phyloP scores from a whole-genome alignment of 768 basidiomycete genomes.

The Phaffia tasmanica region DNA sequence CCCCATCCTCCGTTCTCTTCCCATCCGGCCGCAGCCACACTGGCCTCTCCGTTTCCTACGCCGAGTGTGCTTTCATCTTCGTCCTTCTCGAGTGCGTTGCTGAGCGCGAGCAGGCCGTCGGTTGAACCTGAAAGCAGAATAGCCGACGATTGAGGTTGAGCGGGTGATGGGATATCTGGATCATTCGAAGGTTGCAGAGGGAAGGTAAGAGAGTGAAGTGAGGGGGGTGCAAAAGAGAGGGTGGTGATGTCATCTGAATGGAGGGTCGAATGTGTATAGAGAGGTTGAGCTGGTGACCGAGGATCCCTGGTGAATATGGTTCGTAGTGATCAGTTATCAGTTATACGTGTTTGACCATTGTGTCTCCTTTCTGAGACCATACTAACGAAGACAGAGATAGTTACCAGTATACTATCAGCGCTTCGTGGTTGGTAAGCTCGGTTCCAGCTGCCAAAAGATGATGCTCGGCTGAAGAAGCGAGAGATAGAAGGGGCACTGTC shows the following conservation, averaged over 20 bases:
- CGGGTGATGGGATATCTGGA: background rate
- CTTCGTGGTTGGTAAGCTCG: slow-evolving; percentile 67
- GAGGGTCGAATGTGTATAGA: slow-evolving; percentile 68
- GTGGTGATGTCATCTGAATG: slow-evolving; percentile 89
- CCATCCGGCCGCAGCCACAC: slow-evolving; percentile 59
- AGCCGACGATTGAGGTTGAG: slow-evolving; percentile 24
- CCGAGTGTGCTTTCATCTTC: slow-evolving; percentile 75
- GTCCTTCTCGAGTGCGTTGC: slow-evolving; percentile 50
- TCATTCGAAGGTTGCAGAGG: slow-evolving; percentile 22
- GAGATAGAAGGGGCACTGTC: slow-evolving; percentile 26
- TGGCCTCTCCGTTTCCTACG: slow-evolving; percentile 63
- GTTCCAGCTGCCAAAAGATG: slow-evolving; percentile 69
- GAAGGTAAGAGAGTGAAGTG: slow-evolving; percentile 31
- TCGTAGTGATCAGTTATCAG: background rate
- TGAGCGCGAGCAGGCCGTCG: slow-evolving; percentile 61
- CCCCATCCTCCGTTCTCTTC: slow-evolving; percentile 42
- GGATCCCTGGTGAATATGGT: slow-evolving; percentile 54
- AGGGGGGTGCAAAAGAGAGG: slow-evolving; percentile 47
- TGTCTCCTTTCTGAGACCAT: background rate
- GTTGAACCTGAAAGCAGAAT: slow-evolving; percentile 68
- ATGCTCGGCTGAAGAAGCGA: slow-evolving; percentile 58
- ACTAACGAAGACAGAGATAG: slow-evolving; percentile 25
- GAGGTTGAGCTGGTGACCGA: slow-evolving; percentile 56
- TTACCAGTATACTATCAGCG: slow-evolving; percentile 74
- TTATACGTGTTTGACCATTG: background rate